Conservation (phyloP, 1,284 basidiomycete species). For the Polyporus tsugae region DNA sequence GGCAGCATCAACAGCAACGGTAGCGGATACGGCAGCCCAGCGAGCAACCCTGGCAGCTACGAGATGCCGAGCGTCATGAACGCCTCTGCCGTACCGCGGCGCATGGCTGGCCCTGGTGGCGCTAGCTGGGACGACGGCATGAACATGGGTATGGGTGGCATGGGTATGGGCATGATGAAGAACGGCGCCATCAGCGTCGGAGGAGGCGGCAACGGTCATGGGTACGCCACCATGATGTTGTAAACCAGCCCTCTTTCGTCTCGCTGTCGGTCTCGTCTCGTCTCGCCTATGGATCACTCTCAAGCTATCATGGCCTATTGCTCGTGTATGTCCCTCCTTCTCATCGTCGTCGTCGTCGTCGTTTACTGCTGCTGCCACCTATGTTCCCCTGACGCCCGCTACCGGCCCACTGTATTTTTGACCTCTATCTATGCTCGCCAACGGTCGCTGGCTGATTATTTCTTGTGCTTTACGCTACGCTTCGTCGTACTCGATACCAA, state of each 20-base stretch:
- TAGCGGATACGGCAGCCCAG: constrained; percentile 46
- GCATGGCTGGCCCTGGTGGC: constrained; percentile 33
- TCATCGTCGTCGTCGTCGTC: neutral
- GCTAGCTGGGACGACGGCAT: constrained; percentile 42
- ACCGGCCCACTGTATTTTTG: constrained; percentile 17
- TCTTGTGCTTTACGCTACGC: constrained; percentile 16
- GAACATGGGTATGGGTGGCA: constrained; percentile 36
- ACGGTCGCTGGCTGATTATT: constrained; percentile 2
- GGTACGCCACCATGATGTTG: constrained; percentile 51
- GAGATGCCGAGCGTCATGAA: constrained; percentile 45
- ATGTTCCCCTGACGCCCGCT: constrained; percentile 19
- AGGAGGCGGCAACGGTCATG: constrained; percentile 47
- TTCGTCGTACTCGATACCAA: constrained; percentile 29
- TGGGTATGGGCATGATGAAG: constrained; percentile 46
- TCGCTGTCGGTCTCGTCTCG: constrained; percentile 15
- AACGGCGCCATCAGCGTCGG: constrained; percentile 47
- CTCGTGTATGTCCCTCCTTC: constrained; percentile 8
- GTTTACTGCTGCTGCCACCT: constrained; percentile 24
- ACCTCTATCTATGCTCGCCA: constrained; percentile 18
- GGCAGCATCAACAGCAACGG: constrained; percentile 49
- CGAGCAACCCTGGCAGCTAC: constrained; percentile 43
- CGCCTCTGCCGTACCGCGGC: constrained; percentile 39
- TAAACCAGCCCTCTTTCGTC: constrained; percentile 35
- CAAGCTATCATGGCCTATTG: constrained; percentile 3
- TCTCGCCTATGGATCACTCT: constrained; percentile 19